Conservation (phyloP, 2,329 filamentous ascomycete genomes). For the Cercospora berteroae region DNA sequence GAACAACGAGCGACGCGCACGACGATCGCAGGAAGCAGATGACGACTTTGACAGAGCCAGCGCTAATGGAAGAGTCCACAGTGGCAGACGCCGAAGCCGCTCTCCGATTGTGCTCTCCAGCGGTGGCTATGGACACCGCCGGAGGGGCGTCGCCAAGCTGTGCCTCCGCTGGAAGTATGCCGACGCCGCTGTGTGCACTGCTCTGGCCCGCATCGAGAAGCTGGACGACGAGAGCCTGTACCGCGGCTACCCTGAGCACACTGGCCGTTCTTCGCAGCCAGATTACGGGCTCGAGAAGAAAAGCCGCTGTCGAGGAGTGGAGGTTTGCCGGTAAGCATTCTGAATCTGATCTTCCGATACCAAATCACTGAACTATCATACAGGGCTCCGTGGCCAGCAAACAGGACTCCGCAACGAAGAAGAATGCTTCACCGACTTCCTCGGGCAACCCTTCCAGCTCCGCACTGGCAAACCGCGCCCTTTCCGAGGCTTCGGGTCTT, state of each 20-base stretch:
- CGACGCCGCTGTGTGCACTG: slow-evolving; percentile 47
- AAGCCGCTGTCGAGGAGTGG: background rate
- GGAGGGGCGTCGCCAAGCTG: background rate
- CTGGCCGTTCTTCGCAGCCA: background rate
- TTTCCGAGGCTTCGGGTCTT: background rate
- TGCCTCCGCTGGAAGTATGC: slow-evolving; percentile 39
- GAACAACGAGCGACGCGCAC: slow-evolving; percentile 37
- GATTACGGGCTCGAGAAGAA: background rate
- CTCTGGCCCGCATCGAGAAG: slow-evolving; percentile 38
- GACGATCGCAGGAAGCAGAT: slow-evolving; percentile 31
- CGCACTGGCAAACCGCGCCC: background rate
- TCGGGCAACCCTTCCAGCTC: background rate
- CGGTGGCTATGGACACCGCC: background rate
- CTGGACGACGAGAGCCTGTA: slow-evolving; percentile 37
- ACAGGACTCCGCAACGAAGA: background rate
- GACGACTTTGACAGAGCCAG: slow-evolving; percentile 39
- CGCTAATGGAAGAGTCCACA: slow-evolving; percentile 40
- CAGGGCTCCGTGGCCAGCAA: background rate
- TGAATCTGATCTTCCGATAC: background rate
- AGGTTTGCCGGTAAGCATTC: background rate
- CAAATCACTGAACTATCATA: background rate
- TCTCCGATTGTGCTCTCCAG: slow-evolving; percentile 16
- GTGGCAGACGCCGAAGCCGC: slow-evolving; percentile 30
- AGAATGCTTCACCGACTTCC: background rate
- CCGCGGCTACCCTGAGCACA: slow-evolving; percentile 35